These are phyloP conservation scores for Penicillium freii DNA, from an alignment of 2,329 filamentous ascomycete genomes.

Conservation along the genomic window DNA sequence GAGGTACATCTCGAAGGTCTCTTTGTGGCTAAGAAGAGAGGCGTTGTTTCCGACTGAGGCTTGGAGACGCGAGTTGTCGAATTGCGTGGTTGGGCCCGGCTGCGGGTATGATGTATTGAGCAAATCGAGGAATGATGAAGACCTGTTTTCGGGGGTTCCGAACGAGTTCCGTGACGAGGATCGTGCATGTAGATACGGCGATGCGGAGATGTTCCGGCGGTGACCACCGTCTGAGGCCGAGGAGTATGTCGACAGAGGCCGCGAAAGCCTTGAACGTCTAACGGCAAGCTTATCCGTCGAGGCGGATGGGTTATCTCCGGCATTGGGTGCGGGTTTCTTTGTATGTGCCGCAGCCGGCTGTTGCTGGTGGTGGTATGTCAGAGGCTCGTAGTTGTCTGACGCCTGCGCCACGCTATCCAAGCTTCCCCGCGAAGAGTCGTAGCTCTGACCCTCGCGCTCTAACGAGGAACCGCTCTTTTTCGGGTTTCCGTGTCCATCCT, in stretches of 20 bases:
- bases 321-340: slow-evolving; percentile 30
- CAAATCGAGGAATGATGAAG: slow-evolving; percentile 61
- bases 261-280: slow-evolving; percentile 50
- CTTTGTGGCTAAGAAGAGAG: slow-evolving; percentile 82
- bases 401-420: slow-evolving; percentile 35
- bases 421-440: slow-evolving; percentile 38
- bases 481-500: slow-evolving; percentile 18
- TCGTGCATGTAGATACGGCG: slow-evolving; percentile 48
- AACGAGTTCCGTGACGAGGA: slow-evolving; percentile 51
- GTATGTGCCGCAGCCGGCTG: slow-evolving; percentile 39
- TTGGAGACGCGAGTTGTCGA: slow-evolving; percentile 80
- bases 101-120: slow-evolving; percentile 75
- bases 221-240: slow-evolving; percentile 66
- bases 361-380: slow-evolving; percentile 54
- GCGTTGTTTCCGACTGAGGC: slow-evolving; percentile 82
- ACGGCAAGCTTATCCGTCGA: slow-evolving; percentile 63
- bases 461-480: slow-evolving; percentile 26
- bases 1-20: slow-evolving; percentile 97
- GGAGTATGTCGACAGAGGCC: slow-evolving; percentile 76
- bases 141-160: slow-evolving; percentile 57
- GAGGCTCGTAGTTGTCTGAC: slow-evolving; percentile 44
- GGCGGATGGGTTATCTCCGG: slow-evolving; percentile 49
- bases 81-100: slow-evolving; percentile 63
- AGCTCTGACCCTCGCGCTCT: slow-evolving; percentile 26
- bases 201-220: slow-evolving; percentile 58